Base-by-base conservation (phyloP, 345 rosid genomes). In the Populus davidiana region DNA sequence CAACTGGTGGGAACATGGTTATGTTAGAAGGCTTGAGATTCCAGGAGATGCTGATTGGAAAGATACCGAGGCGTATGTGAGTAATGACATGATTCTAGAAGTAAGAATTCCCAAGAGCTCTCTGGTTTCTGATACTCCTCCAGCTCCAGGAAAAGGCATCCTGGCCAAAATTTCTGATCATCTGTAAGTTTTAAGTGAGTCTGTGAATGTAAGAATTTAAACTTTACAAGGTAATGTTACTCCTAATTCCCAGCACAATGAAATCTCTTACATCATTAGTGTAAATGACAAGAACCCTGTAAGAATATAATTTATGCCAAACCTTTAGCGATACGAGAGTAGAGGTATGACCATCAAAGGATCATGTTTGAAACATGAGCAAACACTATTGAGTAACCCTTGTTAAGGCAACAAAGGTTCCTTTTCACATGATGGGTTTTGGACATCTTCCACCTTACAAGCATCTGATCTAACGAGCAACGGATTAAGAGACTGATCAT, bases 1-100 rank as follows among this genome's bases (percentile, higher is more conserved):
- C 39, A 81, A 84, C 23, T 94, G 98, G 98, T 94, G 97, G 97
- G 95, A 90, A 68, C 71, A 83, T 74, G 97, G 98, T 25, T 91
- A 72, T 36, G 95, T 90, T 9, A 86, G 98, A 79, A 90, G 92
- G 87, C 89, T 94, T 64, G 98, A 93, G 90, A 87, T 94, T 33
- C 97, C 94, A 2, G 86, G 86, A 72, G 97, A 94, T 78, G 94
- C 87, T 49, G 95, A 91, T n/a, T 77, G 86, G 86, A 87, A 69
- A 65, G 86, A 82, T 78, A 71, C 82, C 0, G 95, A 91, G 71
- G 90, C 87, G 56, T 76, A 69, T 70, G 14, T 91, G 68, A 85
- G 75, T 3, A 87, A 75, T 72, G 88, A 86, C 16, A 38, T 73
- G 16, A 16, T 86, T 75, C 75, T 94, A 69, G 97, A 94, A 82